Base-by-base conservation (phyloP, 176 grass and related monocot species). In the Ananas comosus region DNA sequence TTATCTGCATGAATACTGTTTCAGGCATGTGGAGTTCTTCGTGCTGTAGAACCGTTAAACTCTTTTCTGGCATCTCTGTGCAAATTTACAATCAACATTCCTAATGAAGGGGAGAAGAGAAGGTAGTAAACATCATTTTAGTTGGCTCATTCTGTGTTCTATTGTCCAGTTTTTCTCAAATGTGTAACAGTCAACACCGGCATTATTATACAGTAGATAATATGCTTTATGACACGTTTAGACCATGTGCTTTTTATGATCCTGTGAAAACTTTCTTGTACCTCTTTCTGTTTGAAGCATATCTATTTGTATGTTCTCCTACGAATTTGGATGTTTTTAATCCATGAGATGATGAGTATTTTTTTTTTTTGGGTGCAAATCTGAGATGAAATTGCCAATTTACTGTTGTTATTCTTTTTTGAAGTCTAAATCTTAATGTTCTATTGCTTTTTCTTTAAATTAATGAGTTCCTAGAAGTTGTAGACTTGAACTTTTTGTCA, bases 31-130 rank as follows among this genome's bases (percentile, higher is more conserved):
- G 93, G 93, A 76, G 86, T 97, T 83, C 90, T 97, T 52, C 86
- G 61, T 69, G 86, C 93, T 78, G 77, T 92, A 79, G 93, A 97
- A 67, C 89, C 93, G 51, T 85, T 97, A 61, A 97, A 97, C 82
- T 92, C 93, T 73, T 97, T 97, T 80, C 80, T 97, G 71, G 93
- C 93, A 85, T 97, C 93, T 21, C 82, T 97, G 56, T 97, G 93
- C 84, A 97, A 97, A 79, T 97, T 97, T 83, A 92, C 93, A 76
- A 97, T 92, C 71, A 97, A 85, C 65, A 88, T 83, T 82, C 89
- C 93, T 73, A 97, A 72, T 57, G 89, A 97, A 77, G 85, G 77
- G 64, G 93, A 97, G 65, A 97, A 85, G 81, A 92, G 76, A 87
- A 97, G 93, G 93, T 97, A 83, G 4, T 48, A 64, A 56, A 42